phyloP scores from a whole-genome alignment of 257 asterid species.

The Forsythia viridissima region DNA sequence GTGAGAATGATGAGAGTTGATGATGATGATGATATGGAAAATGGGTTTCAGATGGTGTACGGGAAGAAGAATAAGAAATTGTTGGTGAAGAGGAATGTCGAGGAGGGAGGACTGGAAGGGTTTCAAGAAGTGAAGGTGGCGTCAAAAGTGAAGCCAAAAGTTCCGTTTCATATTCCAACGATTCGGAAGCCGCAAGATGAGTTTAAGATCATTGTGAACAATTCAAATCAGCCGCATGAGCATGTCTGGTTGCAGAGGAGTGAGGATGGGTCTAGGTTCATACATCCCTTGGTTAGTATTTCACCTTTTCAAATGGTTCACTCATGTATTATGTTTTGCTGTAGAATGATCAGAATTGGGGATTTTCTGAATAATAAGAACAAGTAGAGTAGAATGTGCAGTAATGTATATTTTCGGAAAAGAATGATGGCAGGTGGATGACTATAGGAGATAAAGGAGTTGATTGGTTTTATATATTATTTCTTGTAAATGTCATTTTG shows the following conservation, averaged over 20 bases:
- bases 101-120: conserved; percentile 31
- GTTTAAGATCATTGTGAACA: conserved; percentile 80
- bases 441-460: conserved; percentile 1
- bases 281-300: conserved; percentile 78
- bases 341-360: not conserved
- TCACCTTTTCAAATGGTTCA: not conserved
- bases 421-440: conserved; percentile 1
- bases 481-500: not conserved
- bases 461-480: not conserved
- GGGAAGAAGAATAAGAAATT: conserved; percentile 69
- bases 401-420: not conserved
- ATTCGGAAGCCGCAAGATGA: conserved; percentile 80
- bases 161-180: conserved; percentile 77
- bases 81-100: conserved; percentile 31
- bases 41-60: conserved; percentile 73
- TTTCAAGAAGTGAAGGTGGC: conserved; percentile 68
- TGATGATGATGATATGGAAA: conserved; percentile 33
- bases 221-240: conserved; percentile 74
- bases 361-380: not conserved
- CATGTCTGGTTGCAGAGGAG: conserved; percentile 89
- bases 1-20: conserved; percentile 41
- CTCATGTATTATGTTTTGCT: not conserved
- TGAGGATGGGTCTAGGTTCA: conserved; percentile 66
- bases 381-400: not conserved
- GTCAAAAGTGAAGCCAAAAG: conserved; percentile 64